Percentiles rank a stretch among this genome's conserved stretches.
Conservation (phyloP, 176 grass and related monocot species). For the Bolboschoenus planiculmis region DNA sequence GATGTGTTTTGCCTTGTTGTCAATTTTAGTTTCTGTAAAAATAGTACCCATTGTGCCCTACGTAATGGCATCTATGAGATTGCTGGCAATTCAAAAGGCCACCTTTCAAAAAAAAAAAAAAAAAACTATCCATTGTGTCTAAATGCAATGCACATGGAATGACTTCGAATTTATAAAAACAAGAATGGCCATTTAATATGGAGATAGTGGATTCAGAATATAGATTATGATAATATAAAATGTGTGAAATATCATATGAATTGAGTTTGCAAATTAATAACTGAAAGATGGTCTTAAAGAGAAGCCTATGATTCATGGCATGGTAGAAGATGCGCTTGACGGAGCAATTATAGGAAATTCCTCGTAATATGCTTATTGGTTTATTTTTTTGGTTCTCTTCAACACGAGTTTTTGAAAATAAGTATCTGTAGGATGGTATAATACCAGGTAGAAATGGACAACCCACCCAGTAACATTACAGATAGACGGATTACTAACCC, state of each 20-base stretch:
- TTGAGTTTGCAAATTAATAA: neutral
- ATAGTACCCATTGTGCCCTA: neutral
- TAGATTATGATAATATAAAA: neutral
- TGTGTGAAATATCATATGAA: neutral
- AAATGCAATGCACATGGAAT: neutral
- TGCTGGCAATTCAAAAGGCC: neutral
- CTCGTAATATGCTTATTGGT: neutral
- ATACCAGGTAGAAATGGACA: neutral
- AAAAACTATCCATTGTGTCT: neutral
- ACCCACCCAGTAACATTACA: neutral
- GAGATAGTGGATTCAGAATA: neutral
- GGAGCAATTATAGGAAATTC: neutral
- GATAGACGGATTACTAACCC: neutral
- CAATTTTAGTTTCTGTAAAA: slow-evolving; percentile 15
- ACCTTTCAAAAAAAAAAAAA: neutral
- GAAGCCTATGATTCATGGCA: neutral
- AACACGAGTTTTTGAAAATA: neutral
- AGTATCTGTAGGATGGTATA: neutral
- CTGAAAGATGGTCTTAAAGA: neutral
- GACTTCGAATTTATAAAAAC: no score
- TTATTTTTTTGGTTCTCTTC: neutral
- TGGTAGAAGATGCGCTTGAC: neutral
- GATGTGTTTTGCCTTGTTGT: slow-evolving; percentile 24
- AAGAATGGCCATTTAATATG: neutral
- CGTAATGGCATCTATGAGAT: neutral